phyloP scores from a whole-genome alignment of 208 protist species.

The Trypanosomatidae sp. region DNA sequence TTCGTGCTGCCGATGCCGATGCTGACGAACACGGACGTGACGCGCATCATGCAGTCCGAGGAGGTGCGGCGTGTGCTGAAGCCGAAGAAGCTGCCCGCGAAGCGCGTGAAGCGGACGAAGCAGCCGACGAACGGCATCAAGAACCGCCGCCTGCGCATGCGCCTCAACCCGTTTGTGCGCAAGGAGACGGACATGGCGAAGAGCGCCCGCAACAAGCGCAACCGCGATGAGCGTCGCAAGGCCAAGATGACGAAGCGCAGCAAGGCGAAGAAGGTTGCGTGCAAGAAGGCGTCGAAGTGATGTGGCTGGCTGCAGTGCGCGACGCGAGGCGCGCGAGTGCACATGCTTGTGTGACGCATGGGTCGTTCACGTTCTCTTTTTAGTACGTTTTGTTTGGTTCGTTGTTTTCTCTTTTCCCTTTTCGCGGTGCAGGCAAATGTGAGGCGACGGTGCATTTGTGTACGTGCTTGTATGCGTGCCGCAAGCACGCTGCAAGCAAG shows the following conservation, averaged over 20 bases:
- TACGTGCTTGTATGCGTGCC: no score
- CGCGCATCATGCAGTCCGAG: constrained; percentile 71
- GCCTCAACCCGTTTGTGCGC: constrained; percentile 67
- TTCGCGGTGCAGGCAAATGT: no score
- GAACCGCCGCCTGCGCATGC: constrained; percentile 65
- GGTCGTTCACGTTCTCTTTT: constrained; percentile 1
- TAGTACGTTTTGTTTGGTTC: constrained; percentile 1
- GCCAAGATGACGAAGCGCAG: constrained; percentile 15
- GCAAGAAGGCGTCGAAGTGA: constrained; percentile 19
- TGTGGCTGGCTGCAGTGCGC: background rate
- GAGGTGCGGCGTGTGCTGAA: constrained; percentile 66
- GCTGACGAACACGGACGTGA: constrained; percentile 64
- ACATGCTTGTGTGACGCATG: background rate
- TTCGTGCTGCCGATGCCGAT: constrained; percentile 58
- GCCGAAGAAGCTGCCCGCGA: constrained; percentile 58
- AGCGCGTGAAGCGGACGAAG: constrained; percentile 14
- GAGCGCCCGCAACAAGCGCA: constrained; percentile 28
- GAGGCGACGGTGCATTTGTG: no score
- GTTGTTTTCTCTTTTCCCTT: no score
- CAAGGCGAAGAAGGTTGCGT: constrained; percentile 41
- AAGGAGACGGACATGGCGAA: constrained; percentile 35
- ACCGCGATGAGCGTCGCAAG: constrained; percentile 32
- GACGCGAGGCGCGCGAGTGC: background rate
- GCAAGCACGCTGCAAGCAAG: no score
- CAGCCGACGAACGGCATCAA: constrained; percentile 54